A percentile compares a stretch with the other conserved stretches of the same genome.
phyloP scores from a whole-genome alignment of 2,329 filamentous ascomycete species.

The Exophiala spinifera region DNA sequence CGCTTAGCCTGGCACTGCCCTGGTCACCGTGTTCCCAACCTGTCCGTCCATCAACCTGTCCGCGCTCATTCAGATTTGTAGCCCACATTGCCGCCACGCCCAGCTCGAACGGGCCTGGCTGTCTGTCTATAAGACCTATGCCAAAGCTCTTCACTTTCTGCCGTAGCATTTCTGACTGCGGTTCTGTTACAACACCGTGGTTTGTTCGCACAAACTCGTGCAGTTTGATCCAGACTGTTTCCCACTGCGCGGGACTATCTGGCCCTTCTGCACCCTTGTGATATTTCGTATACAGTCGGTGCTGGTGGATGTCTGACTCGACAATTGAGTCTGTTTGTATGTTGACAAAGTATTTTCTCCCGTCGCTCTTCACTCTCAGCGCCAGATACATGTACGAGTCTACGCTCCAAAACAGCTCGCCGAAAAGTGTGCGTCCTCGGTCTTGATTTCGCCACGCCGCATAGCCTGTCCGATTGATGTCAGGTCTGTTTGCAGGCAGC shows the following conservation, averaged over 20 bases:
- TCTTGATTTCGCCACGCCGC: slow-evolving; percentile 86
- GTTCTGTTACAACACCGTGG: slow-evolving; percentile 85
- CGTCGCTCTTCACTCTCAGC: slow-evolving; percentile 83
- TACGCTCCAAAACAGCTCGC: slow-evolving; percentile 80
- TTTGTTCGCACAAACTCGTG: slow-evolving; percentile 94
- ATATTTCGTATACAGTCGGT: slow-evolving; percentile 64
- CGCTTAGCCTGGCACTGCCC: slow-evolving; percentile 27
- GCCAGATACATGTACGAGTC: slow-evolving; percentile 86
- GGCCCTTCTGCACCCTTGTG: slow-evolving; percentile 34
- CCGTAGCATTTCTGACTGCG: slow-evolving; percentile 82
- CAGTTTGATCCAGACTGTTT: slow-evolving; percentile 89
- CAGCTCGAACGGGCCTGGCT: slow-evolving; percentile 84
- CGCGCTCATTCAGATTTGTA: slow-evolving; percentile 63
- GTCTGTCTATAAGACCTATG: slow-evolving; percentile 81
- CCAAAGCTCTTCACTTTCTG: slow-evolving; percentile 84
- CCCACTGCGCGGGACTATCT: slow-evolving; percentile 74
- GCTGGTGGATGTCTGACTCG: slow-evolving; percentile 93
- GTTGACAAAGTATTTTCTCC: slow-evolving; percentile 89
- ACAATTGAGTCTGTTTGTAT: slow-evolving; percentile 92
- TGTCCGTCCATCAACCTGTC: slow-evolving; percentile 29
- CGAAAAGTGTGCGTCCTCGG: slow-evolving; percentile 74
- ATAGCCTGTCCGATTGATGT: slow-evolving; percentile 77
- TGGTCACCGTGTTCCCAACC: slow-evolving; percentile 30
- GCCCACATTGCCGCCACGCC: slow-evolving; percentile 86
- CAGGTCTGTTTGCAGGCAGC: slow-evolving; percentile 70